Evolutionary conservation across 139 green algal species (phyloP), one percentile per base, ranked within the genome.

Genomic region (Chlamydomonas sp.): DNA sequence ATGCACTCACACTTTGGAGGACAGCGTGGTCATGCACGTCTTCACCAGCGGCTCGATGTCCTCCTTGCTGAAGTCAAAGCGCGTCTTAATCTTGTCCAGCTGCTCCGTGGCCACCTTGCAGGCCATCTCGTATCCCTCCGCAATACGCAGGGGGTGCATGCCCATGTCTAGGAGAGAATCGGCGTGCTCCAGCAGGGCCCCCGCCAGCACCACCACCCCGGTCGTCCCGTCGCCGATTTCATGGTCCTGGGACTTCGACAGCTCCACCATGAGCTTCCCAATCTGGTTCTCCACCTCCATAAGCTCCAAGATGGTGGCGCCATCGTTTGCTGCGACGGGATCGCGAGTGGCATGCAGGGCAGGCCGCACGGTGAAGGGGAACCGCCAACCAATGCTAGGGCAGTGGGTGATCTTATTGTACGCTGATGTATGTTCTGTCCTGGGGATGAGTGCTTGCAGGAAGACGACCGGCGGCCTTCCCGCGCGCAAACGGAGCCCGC

Each of bases 221-320:
- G 97, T 99, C 2, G 98, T 99, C 72, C 98, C 98, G 86, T 99
- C 98, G 6, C 96, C 96, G 61, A 98, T 97, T 85, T 98, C 96
- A 60, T 96, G 94, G 79, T 98, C 96, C 87, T 97, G 97, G 0
- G 92, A 97, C 79, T 96, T 96, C 15, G 94, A 98, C 63, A 99
- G 94, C 92, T 99, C 96, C 74, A 99, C 98, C 90, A 99, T 93
- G 75, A 99, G 96, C 94, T 98, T 99, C 15, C 96, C 98, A n/a
- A 99, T 99, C 92, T 99, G 97, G 90, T 99, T 97, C 93, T 99
- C 96, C 15, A 99, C 98, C 84, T 99, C 96, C 98, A 99, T 99
- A 91, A 99, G 96, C 87, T 99, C 97, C 85, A 99, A 88, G 86
- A 99, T 99, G 57, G 98, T 99, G 7, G 98, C 98, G 61, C 98